Conservation (phyloP, 495 filamentous ascomycete genomes). For the Xylaria intraflava region DNA sequence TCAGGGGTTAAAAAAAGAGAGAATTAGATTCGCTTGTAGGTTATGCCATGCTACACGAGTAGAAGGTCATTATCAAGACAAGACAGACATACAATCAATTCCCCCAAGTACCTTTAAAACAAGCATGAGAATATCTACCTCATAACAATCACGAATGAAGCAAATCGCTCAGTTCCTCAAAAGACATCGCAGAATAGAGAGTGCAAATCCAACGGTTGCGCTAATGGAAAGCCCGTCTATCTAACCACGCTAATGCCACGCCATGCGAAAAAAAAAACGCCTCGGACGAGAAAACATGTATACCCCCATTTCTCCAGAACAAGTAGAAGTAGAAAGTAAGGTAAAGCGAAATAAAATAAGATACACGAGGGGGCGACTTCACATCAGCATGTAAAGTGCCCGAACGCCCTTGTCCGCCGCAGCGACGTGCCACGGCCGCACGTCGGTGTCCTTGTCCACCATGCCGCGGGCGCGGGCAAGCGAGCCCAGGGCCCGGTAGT, state of each 20-base stretch:
- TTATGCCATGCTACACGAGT: too few relatives aligned
- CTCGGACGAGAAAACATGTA: neutral
- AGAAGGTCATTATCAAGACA: neutral
- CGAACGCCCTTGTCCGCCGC: constrained; percentile 63
- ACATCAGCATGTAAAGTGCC: constrained; percentile 52
- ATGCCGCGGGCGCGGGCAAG: constrained; percentile 66
- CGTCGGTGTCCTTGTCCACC: constrained; percentile 52
- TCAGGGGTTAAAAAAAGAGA: too few relatives aligned
- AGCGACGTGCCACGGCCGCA: constrained; percentile 80
- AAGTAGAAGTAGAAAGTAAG: too few relatives aligned
- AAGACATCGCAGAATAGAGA: neutral
- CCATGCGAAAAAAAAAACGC: neutral
- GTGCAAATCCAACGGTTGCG: neutral
- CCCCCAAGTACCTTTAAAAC: too few relatives aligned
- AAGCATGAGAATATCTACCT: too few relatives aligned
- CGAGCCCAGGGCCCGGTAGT: constrained; percentile 68
- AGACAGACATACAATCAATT: neutral
- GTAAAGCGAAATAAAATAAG: too few relatives aligned
- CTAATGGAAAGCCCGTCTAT: constrained; percentile 4
- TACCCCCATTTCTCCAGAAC: neutral
- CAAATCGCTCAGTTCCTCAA: neutral
- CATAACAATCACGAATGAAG: too few relatives aligned
- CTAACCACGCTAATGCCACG: constrained; percentile 1
- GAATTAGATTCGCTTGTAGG: too few relatives aligned
- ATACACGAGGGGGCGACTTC: constrained; percentile 5